Evolutionary conservation across 148 eudicot genomes (phyloP), one percentile per base, ranked within the genome.

Genomic region (Heliosperma pusillum): DNA sequence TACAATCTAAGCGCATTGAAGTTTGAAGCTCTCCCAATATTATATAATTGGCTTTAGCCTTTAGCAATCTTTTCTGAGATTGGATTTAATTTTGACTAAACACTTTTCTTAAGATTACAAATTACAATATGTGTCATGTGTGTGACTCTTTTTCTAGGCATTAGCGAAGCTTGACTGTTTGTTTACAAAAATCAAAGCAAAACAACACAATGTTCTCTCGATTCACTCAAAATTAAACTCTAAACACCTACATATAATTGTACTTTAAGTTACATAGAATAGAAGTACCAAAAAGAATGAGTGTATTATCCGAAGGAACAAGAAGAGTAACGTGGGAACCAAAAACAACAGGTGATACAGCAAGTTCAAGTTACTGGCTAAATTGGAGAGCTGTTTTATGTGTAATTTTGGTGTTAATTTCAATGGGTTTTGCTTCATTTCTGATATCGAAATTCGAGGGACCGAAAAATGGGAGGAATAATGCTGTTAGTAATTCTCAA

Each of bases 301-400:
- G 85, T 74, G 84, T 81, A 30, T 80, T 86, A 70, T 71, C 89
- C 5, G 45, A 42, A 86, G 90, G 89, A 80, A 76, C 74, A 69
- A 78, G 87, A 63, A 84, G 78, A 60, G 86, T 69, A 67, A 82
- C 90, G n/a, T 94, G 92, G 91, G 84, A 92, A 55, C 97, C 97
- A 74, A 83, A 61, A 66, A 74, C 69, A 66, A 74, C 87, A 20
- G 79, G 75, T 0, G 84, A 90, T 26, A 84, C 96, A 33, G 81
- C 92, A 27, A 73, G 78, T 15, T 59, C 88, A 62, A 86, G 82
- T 58, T 92, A 92, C 78, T 95, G 98, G 98, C 78, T 95, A 26
- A 95, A 95, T 75, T 95, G 97, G 97, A 86, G 97, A 78, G 79
- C 88, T 52, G 74, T 87, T 13, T 45, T 87, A 4, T 92, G 97